Evolutionary conservation across 192 early-diverging fungal genomes (phyloP).

Genomic region (Podila minutissima): DNA sequence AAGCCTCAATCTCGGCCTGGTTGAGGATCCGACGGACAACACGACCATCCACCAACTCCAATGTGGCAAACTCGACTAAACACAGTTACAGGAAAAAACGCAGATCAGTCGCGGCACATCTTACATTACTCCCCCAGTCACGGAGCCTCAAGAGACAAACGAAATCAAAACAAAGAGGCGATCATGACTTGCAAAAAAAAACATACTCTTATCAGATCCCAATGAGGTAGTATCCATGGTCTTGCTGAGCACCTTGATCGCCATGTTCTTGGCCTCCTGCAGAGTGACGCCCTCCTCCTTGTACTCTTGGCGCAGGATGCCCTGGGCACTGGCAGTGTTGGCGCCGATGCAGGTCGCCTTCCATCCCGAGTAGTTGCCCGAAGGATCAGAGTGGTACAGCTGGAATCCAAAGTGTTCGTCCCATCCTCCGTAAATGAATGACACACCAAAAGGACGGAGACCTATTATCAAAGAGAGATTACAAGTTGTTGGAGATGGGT

Average conservation of each 20-base stretch:
- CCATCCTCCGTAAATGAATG: conserved; percentile 96
- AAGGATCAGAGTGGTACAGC: conserved; percentile 98
- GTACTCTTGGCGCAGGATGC: conserved; percentile 97
- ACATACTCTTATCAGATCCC: conserved; percentile 86
- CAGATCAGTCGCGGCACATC: not conserved
- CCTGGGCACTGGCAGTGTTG: conserved; percentile 90
- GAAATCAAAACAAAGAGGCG: not conserved
- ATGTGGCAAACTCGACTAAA: conserved; percentile 91
- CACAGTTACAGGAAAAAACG: conserved; percentile 7
- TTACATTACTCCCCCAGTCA: not conserved
- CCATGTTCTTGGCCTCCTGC: conserved; percentile 90
- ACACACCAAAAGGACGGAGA: conserved; percentile 98
- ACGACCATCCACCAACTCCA: conserved; percentile 68
- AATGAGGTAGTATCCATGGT: conserved; percentile 96
- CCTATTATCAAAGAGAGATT: conserved; percentile 39
- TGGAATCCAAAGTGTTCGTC: conserved; percentile 94
- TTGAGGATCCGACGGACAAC: conserved; percentile 76
- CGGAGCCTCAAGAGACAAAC: conserved; percentile 5
- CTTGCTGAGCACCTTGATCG: conserved; percentile 95
- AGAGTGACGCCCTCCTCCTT: conserved; percentile 84
- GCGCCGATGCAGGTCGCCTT: conserved; percentile 98
- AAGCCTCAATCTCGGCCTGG: conserved; percentile 80
- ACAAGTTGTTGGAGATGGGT: not conserved
- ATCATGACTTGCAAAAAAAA: conserved; percentile 3
- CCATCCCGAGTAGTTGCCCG: conserved; percentile 99